These are phyloP conservation scores for Barnettozyma pratensis DNA, from an alignment of 805 yeast genomes.

Conservation along the genomic window DNA sequence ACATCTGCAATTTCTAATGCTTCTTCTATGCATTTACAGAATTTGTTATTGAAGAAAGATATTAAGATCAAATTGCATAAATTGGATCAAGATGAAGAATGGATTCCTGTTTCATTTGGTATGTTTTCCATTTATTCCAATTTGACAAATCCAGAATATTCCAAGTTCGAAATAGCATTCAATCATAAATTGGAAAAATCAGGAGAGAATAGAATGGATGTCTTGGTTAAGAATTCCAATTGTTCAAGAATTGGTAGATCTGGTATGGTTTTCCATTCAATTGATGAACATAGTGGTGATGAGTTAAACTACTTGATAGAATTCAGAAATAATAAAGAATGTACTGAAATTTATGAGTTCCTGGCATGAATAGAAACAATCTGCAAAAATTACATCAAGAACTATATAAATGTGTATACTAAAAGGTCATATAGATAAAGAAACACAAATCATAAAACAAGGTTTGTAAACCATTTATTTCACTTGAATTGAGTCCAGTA, in stretches of 20 bases:
- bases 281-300: slow-evolving; percentile 17
- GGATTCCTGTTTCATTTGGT: slow-evolving; percentile 24
- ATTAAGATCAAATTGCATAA: slow-evolving; percentile 22
- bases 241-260: slow-evolving; percentile 21
- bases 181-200: slow-evolving; percentile 1
- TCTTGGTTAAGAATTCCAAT: slow-evolving; percentile 12
- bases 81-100: slow-evolving; percentile 20
- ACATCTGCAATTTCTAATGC: slow-evolving; percentile 4
- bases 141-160: slow-evolving; percentile 17
- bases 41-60: slow-evolving; percentile 16
- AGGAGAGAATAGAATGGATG: background rate
- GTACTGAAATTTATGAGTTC: slow-evolving; percentile 19
- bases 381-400: no score
- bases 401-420: background rate
- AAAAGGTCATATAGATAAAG: background rate
- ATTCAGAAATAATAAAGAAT: slow-evolving; percentile 18
- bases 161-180: slow-evolving; percentile 15
- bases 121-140: slow-evolving; percentile 17
- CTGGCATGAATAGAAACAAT: slow-evolving; percentile 2
- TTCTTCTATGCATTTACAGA: slow-evolving; percentile 7
- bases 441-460: no score
- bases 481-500: no score
- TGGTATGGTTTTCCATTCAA: slow-evolving; percentile 16
- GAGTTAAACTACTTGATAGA: slow-evolving; percentile 20
- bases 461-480: no score